Percentiles rank a stretch among this genome's conserved stretches.
Evolutionary conservation across 352 stramenopile species (phyloP).

Genomic region (Pythium graminicola): DNA sequence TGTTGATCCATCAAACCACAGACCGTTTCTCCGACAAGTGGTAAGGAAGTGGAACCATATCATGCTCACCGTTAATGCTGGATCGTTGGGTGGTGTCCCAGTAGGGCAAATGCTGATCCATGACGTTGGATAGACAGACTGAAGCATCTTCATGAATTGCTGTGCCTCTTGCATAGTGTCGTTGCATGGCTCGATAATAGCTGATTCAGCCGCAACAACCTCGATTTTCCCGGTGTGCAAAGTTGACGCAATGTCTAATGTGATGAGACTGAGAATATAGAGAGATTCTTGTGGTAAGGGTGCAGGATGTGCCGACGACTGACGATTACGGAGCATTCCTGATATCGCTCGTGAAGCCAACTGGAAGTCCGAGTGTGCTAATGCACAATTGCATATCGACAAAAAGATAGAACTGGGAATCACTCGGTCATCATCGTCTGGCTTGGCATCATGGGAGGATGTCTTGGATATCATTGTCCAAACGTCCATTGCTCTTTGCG

Average conservation of each 20-base stretch:
- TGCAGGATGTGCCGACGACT: not conserved
- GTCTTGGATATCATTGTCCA: not conserved
- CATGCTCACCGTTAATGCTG: not conserved
- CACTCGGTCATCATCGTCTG: not conserved
- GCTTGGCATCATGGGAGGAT: not conserved
- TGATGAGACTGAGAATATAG: constrained; percentile 2
- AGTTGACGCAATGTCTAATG: not conserved
- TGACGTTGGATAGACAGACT: not conserved
- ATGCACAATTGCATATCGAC: constrained; percentile 27
- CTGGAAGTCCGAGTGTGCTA: constrained; percentile 19
- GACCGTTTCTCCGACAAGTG: constrained; percentile 29
- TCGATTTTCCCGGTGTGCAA: not conserved
- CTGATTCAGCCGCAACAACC: not conserved
- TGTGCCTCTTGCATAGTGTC: not conserved
- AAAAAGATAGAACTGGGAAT: constrained; percentile 25
- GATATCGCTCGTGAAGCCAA: constrained; percentile 29
- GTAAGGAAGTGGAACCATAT: constrained; percentile 22
- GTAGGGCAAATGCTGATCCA: not conserved
- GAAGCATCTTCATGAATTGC: constrained; percentile 3
- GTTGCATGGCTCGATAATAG: not conserved
- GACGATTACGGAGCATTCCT: not conserved
- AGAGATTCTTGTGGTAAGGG: not conserved
- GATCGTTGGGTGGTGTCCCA: not conserved
- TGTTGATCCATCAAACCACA: constrained; percentile 28
- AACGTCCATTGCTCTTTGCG: not conserved